Evolutionary conservation across 192 early-diverging fungal species (phyloP).

Genomic region (Pilaira anomala): DNA sequence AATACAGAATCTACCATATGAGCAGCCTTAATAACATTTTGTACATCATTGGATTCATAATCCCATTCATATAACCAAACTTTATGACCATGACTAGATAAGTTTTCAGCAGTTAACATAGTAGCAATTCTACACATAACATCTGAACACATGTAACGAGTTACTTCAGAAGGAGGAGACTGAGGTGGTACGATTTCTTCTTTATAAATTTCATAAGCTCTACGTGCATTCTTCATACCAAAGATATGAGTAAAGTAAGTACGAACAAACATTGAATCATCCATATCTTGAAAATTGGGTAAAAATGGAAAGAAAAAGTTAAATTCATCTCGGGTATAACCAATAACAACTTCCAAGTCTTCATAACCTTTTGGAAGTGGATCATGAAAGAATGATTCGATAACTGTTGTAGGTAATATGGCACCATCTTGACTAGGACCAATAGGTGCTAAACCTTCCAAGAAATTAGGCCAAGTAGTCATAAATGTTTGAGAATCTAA

Average conservation of each 20-base stretch:
- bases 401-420: neutral
- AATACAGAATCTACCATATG: slow-evolving; percentile 29
- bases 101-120: slow-evolving; percentile 17
- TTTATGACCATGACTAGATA: slow-evolving; percentile 1
- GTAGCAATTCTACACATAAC: slow-evolving; percentile 21
- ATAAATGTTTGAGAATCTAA: slow-evolving; percentile 27
- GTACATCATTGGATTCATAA: slow-evolving; percentile 27
- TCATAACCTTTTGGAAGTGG: slow-evolving; percentile 2
- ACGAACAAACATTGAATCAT: slow-evolving; percentile 20
- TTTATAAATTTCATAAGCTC: slow-evolving; percentile 24
- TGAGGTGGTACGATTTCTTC: slow-evolving; percentile 11
- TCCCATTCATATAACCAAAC: slow-evolving; percentile 30
- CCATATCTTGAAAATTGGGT: slow-evolving; percentile 23
- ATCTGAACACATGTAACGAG: slow-evolving; percentile 26
- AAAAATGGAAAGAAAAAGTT: slow-evolving; percentile 29
- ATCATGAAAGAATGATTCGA: slow-evolving; percentile 20
- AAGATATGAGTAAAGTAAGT: slow-evolving; percentile 31
- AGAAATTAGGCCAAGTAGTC: slow-evolving; percentile 30
- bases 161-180: slow-evolving; percentile 14
- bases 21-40: slow-evolving; percentile 27
- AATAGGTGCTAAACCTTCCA: slow-evolving; percentile 28
- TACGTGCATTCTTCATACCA: slow-evolving; percentile 20
- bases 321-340: slow-evolving; percentile 29
- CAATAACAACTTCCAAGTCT: slow-evolving; percentile 18
- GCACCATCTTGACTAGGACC: slow-evolving; percentile 14